Conservation (phyloP, 352 stramenopile species). For the Pythium apleroticum region DNA sequence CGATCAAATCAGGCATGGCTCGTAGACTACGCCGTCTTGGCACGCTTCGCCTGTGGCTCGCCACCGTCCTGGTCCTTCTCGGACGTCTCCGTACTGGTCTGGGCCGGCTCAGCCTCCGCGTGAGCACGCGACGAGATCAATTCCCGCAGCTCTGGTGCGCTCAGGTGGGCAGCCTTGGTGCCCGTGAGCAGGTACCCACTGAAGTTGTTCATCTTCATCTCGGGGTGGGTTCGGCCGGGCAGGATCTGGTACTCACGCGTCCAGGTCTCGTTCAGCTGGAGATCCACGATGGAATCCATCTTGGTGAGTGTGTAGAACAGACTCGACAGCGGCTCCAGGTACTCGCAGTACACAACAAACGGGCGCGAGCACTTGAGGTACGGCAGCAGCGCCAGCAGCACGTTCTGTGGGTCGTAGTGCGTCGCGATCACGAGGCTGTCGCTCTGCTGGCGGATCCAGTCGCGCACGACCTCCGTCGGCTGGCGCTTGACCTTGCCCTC, state of each 20-base stretch:
- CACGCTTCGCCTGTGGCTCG: constrained; percentile 19
- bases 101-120: constrained; percentile 14
- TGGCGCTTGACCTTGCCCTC: constrained; percentile 81
- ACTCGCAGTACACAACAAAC: constrained; percentile 97
- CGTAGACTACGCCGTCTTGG: constrained; percentile 14
- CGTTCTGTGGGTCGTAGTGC: constrained; percentile 87
- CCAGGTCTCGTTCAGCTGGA: constrained; percentile 95
- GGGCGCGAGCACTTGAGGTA: constrained; percentile 90
- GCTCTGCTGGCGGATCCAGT: constrained; percentile 69
- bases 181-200: constrained; percentile 94
- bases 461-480: constrained; percentile 60
- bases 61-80: constrained; percentile 8
- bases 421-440: constrained; percentile 90
- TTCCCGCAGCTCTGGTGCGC: constrained; percentile 22
- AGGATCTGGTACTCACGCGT: constrained; percentile 95
- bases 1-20: background rate
- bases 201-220: constrained; percentile 97
- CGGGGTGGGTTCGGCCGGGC: constrained; percentile 92
- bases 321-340: constrained; percentile 90
- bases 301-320: constrained; percentile 90
- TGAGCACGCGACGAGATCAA: constrained; percentile 21
- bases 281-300: constrained; percentile 89
- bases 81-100: background rate
- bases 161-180: constrained; percentile 77
- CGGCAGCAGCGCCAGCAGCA: constrained; percentile 87